phyloP scores from a whole-genome alignment of 768 basidiomycete genomes.

The Termitomyces sp. region DNA sequence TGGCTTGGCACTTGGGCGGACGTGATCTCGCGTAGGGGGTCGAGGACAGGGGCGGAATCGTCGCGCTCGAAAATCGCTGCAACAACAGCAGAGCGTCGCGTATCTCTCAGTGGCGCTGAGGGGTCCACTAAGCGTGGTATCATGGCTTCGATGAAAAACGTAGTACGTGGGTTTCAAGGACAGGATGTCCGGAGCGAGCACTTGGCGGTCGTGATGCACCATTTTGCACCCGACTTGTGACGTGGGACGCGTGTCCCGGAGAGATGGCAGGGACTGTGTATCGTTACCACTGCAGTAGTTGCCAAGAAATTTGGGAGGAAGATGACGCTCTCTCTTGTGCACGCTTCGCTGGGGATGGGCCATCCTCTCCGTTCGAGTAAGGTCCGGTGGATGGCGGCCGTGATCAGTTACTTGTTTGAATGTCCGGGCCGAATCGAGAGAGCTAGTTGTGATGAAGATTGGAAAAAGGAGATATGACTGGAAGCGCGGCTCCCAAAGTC shows the following conservation, averaged over 20 bases:
- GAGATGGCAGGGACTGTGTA: conserved; percentile 26
- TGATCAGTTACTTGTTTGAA: conserved; percentile 42
- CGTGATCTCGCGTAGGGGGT: conserved; percentile 62
- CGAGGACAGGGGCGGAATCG: conserved; percentile 59
- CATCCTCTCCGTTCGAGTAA: conserved; percentile 53
- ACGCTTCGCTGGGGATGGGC: conserved; percentile 72
- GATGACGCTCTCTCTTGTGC: conserved; percentile 52
- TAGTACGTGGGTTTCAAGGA: conserved; percentile 43
- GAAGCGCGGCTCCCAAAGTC: conserved; percentile 29
- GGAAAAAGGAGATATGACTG: conserved; percentile 18
- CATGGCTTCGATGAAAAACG: conserved; percentile 67
- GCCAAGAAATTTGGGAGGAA: conserved; percentile 31
- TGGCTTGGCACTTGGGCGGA: conserved; percentile 37
- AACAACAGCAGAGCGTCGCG: conserved; percentile 59
- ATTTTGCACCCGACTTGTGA: conserved; percentile 35
- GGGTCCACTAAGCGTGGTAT: conserved; percentile 51
- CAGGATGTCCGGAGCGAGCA: conserved; percentile 33
- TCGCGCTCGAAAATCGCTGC: conserved; percentile 68
- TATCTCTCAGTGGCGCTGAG: conserved; percentile 47
- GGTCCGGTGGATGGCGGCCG: conserved; percentile 51
- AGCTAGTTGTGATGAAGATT: conserved; percentile 21
- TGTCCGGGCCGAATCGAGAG: conserved; percentile 35
- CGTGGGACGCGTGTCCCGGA: conserved; percentile 21
- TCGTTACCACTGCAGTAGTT: conserved; percentile 27
- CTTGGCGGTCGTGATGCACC: conserved; percentile 48